Percentiles rank a stretch among this genome's conserved stretches.
phyloP scores from a whole-genome alignment of 192 early-diverging fungal genomes.

The Funneliformis geosporum region DNA sequence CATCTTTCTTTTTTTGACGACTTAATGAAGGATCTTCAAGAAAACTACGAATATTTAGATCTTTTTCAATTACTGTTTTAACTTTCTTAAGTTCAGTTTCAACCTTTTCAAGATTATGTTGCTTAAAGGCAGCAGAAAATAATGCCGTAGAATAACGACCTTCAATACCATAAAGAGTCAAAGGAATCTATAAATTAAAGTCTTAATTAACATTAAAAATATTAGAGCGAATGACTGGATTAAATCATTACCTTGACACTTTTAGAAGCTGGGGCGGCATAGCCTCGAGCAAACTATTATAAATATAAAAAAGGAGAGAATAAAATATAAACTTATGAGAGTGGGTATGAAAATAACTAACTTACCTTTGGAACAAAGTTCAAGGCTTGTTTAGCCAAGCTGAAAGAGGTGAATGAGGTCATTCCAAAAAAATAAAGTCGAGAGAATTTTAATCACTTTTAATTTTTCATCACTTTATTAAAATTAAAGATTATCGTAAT shows the following conservation, averaged over 20 bases:
- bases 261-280: neutral
- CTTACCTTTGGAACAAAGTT: slow-evolving; percentile 9
- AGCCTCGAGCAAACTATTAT: neutral
- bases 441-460: too few relatives aligned
- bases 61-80: slow-evolving; percentile 67
- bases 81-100: slow-evolving; percentile 82
- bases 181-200: slow-evolving; percentile 60
- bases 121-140: slow-evolving; percentile 88
- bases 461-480: too few relatives aligned
- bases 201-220: neutral
- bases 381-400: neutral
- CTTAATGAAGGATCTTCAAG: slow-evolving; percentile 87
- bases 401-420: neutral
- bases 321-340: neutral
- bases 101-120: slow-evolving; percentile 75
- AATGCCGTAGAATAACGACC: slow-evolving; percentile 98
- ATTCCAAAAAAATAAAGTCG: neutral
- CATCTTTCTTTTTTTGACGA: slow-evolving; percentile 75
- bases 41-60: slow-evolving; percentile 67
- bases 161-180: slow-evolving; percentile 89
- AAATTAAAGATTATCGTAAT: too few relatives aligned
- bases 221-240: neutral
- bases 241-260: neutral
- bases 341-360: neutral
- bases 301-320: neutral